Evolutionary conservation across 2,329 filamentous ascomycete species (phyloP), one percentile per base, ranked within the genome.

Genomic region (Cercospora janseana): DNA sequence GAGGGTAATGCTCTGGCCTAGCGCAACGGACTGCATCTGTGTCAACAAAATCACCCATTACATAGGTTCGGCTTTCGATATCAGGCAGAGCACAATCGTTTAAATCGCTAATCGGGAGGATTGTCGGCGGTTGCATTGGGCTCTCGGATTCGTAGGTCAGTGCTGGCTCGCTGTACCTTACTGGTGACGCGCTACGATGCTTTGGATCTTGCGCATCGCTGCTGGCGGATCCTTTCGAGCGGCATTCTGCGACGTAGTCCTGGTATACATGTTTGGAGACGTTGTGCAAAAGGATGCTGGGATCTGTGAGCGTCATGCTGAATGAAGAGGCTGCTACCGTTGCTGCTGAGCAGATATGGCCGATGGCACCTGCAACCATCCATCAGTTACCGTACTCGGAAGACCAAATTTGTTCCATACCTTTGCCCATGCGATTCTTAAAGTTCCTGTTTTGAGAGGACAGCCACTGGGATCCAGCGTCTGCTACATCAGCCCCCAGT

Each of bases 361-460:
- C 51, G 15, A 53, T 32, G 4, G 51, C 40, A 1, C 45, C 35
- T 40, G 6, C n/a, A 10, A 12, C n/a, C 20, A 40, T 18, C 26
- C 16, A 10, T 6, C 16, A 40, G 7, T 40, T 10, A 12, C n/a
- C 4, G 1, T 10, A 40, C 7, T 9, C 18, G 5, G 5, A 24
- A n/a, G n/a, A n/a, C n/a, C n/a, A n/a, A n/a, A 38, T 27, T 6
- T 5, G 16, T 18, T 7, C 18, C 16, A n/a, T 6, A 40, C 35
- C 51, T 24, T 43, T 49, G 1, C 51, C 46, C 51, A 54, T 54
- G 7, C 51, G 20, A 24, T 54, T 54, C 21, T 49, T 24, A 20
- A 53, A 53, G 16, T 53, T 53, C 1, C 51, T 31, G 40, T 53
- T 53, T 16, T 53, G 51, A 8, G 38, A 26, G 6, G 35, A 46